phyloP scores from a whole-genome alignment of 768 basidiomycete genomes.

The Hericium rajendrae region DNA sequence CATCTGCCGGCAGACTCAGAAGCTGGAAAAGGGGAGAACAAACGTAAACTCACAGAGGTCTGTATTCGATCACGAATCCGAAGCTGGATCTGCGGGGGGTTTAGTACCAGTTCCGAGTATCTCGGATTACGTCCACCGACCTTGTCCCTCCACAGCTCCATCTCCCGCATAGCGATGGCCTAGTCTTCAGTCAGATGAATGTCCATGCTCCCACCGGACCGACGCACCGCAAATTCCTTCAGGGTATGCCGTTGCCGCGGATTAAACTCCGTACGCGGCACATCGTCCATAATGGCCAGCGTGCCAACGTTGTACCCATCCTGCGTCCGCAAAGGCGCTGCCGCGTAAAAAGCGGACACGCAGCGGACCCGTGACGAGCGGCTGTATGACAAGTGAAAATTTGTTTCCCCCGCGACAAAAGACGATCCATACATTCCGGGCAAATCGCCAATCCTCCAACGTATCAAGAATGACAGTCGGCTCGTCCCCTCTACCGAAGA shows the following conservation, averaged over 20 bases:
- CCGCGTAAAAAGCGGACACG: constrained; percentile 82
- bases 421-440: constrained; percentile 52
- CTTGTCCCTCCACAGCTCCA: constrained; percentile 95
- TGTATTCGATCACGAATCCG: constrained; percentile 88
- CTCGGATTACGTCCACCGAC: constrained; percentile 25
- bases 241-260: constrained; percentile 85
- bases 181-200: constrained; percentile 9
- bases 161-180: constrained; percentile 88
- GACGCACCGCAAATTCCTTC: constrained; percentile 76
- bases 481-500: constrained; percentile 57
- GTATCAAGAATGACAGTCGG: constrained; percentile 82
- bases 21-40: not conserved
- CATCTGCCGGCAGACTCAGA: constrained; percentile 43
- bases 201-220: not conserved
- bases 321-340: constrained; percentile 78
- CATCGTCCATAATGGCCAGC: constrained; percentile 79
- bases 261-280: constrained; percentile 74
- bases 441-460: constrained; percentile 78
- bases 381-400: constrained; percentile 32
- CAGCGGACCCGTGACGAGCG: constrained; percentile 57
- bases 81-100: constrained; percentile 59
- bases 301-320: constrained; percentile 89
- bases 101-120: not conserved
- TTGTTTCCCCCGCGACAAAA: constrained; percentile 1
- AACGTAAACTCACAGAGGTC: constrained; percentile 51